A percentile compares a stretch with the other conserved stretches of the same genome.
These are phyloP conservation scores for Lolium perenne DNA, from an alignment of 176 grass and related monocot genomes.

Conservation along the genomic window DNA sequence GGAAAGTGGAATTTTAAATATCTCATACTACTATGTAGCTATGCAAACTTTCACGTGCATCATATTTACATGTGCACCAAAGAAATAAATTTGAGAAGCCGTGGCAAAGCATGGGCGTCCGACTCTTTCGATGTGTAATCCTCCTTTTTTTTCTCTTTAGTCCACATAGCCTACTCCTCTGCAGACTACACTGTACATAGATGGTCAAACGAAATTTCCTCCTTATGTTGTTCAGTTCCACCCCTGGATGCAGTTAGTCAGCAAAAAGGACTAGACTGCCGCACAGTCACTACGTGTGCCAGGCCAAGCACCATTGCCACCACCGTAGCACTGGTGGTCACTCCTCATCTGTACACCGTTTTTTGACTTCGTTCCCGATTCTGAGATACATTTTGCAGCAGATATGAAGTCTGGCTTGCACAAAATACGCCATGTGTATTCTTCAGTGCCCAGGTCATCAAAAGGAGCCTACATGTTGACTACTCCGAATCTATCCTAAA, in stretches of 20 bases:
- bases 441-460: constrained; percentile 26
- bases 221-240: constrained; percentile 11
- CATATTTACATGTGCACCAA: too few species aligned
- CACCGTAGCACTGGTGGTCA: neutral
- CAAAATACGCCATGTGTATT: constrained; percentile 27
- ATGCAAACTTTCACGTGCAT: too few species aligned
- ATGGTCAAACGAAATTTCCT: neutral
- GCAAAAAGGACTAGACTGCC: neutral
- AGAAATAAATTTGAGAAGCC: too few species aligned
- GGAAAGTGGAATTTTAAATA: too few species aligned
- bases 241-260: neutral
- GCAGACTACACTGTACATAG: constrained; percentile 7
- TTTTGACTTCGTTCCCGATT: constrained; percentile 8
- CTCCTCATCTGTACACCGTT: neutral
- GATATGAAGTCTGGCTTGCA: constrained; percentile 30
- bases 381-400: constrained; percentile 25
- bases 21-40: too few species aligned
- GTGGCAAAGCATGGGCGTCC: too few species aligned
- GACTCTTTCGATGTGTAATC: neutral
- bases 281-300: neutral
- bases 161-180: constrained; percentile 22
- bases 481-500: constrained; percentile 69
- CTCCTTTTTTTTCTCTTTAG: neutral
- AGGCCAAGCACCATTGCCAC: neutral
- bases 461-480: constrained; percentile 37